Percentiles rank a stretch among this genome's conserved stretches.
Conservation (phyloP, 345 rosid genomes). For the Pugionium dolabratum region DNA sequence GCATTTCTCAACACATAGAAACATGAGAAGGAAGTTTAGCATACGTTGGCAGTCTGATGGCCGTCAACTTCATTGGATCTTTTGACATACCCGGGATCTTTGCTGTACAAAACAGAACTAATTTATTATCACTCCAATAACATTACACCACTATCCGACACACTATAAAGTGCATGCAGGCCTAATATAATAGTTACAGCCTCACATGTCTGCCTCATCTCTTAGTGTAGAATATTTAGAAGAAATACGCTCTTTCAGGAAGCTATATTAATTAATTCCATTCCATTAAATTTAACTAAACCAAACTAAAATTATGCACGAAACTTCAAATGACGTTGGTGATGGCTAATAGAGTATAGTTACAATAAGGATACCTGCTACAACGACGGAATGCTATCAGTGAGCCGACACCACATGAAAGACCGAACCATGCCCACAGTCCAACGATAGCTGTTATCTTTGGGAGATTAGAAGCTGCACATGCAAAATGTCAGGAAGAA, state of each 20-base stretch:
- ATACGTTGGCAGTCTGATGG: constrained; percentile 23
- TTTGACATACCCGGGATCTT: constrained; percentile 83
- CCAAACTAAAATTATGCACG: constrained; percentile 2
- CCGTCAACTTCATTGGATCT: constrained; percentile 49
- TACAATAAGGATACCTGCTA: constrained; percentile 61
- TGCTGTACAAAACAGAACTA: constrained; percentile 52
- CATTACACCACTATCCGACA: constrained; percentile 6
- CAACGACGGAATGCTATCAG: constrained; percentile 68
- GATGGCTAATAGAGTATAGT: constrained; percentile 1
- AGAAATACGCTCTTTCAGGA: constrained; percentile 1
- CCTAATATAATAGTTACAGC: constrained; percentile 9
- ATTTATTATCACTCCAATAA: constrained; percentile 13
- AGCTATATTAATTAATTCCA: background rate
- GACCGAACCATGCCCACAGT: constrained; percentile 76
- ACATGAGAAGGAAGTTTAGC: constrained; percentile 18
- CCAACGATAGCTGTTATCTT: constrained; percentile 84
- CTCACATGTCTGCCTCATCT: constrained; percentile 25
- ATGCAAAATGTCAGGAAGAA: constrained; percentile 33
- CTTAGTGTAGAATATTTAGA: background rate
- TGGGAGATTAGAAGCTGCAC: constrained; percentile 73
- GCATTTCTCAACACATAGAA: constrained; percentile 24
- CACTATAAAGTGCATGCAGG: constrained; percentile 6
- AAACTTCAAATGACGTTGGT: background rate
- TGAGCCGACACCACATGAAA: constrained; percentile 62
- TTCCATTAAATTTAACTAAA: background rate